Conservation (phyloP, 768 basidiomycete species). For the Tulasnella sp. region DNA sequence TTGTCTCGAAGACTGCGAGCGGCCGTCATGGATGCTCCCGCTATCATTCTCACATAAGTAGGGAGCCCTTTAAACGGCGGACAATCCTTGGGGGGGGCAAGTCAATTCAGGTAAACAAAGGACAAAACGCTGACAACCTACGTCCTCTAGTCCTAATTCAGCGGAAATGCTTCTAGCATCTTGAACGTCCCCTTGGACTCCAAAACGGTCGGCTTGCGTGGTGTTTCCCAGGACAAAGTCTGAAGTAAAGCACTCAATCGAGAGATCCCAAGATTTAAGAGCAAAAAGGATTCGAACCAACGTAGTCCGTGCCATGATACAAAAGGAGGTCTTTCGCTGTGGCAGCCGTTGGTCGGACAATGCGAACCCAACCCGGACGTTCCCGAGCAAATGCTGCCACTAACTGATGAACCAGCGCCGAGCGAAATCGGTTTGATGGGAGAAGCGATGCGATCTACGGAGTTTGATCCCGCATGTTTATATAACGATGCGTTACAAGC, state of each 20-base stretch:
- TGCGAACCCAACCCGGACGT: constrained; percentile 15
- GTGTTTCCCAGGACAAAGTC: not conserved
- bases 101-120: constrained; percentile 51
- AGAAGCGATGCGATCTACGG: constrained; percentile 51
- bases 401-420: constrained; percentile 61
- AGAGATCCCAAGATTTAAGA: not conserved
- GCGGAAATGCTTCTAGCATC: constrained; percentile 29
- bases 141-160: constrained; percentile 61
- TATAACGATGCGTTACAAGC: too few species aligned
- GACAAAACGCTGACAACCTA: constrained; percentile 35
- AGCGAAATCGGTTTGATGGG: constrained; percentile 54
- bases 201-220: not conserved
- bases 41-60: constrained; percentile 65
- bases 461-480: not conserved
- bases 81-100: constrained; percentile 61
- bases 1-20: constrained; percentile 53
- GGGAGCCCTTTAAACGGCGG: constrained; percentile 67
- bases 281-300: constrained; percentile 30
- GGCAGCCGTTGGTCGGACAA: constrained; percentile 34
- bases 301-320: constrained; percentile 40
- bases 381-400: constrained; percentile 44
- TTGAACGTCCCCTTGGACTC: not conserved
- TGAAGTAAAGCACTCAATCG: not conserved
- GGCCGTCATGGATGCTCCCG: constrained; percentile 74
- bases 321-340: constrained; percentile 33